Evolutionary conservation across 2,329 filamentous ascomycete species (phyloP), one percentile per base, ranked within the genome.

Genomic region (Penicillium sp.): DNA sequence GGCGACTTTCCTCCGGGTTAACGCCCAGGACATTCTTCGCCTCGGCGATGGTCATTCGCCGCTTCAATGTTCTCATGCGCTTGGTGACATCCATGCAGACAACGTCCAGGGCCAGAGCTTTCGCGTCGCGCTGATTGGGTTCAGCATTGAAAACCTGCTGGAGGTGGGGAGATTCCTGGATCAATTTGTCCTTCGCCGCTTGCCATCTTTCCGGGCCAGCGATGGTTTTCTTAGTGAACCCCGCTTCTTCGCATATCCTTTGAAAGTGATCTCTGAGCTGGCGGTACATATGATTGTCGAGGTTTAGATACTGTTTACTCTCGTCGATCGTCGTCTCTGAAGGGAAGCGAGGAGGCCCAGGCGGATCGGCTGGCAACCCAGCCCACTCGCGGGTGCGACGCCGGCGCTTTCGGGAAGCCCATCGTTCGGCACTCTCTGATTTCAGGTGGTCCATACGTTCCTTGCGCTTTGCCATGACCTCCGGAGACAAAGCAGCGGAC

Each of bases 81-180:
- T 93, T 93, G 1, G 87, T 91, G 27, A 92, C 86, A 69, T 92
- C 88, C 25, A 82, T 86, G 63, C 87, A 90, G 23, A 95, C 84
- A 40, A 89, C 80, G 65, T 95, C 88, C 4, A 95, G 73, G 0
- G 88, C 87, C 40, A 89, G 75, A 32, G 78, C 78, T 64, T 84
- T 87, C 37, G 77, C 74, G 38, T 86, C 82, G 13, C 80, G 67
- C 20, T 83, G 75, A 3, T 79, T 77, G 24, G 80, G 77, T 38
- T 81, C 77, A 6, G 76, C 67, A 72, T 78, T 82, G 62, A 89
- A 82, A 24, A 82, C 74, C 2, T 72, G 70, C 52, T 83, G 79
- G 13, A 95, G 73, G 57, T 87, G 83, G 12, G 77, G 71, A 24
- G 80, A 83, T 59, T 84, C 81, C 23, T 79, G 76, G 18, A 91